Evolutionary conservation across 169 alveolate species (phyloP).

Genomic region (Perkinsus olseni): DNA sequence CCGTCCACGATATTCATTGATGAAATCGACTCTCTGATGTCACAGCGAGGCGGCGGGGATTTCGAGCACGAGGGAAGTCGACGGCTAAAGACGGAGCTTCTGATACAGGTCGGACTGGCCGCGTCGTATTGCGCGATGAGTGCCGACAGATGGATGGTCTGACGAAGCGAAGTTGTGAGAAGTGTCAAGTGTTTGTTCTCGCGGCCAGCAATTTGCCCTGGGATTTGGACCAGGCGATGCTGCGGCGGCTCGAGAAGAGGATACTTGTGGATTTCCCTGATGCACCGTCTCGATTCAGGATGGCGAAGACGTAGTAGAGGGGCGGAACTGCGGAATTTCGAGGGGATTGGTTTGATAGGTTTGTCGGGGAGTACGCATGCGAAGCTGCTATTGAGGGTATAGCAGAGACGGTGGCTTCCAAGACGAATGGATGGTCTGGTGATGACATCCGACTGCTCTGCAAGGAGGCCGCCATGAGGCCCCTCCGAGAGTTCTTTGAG

Average conservation of each 20-base stretch:
- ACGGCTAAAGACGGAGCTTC: slow-evolving; percentile 70
- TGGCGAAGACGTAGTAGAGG: not conserved
- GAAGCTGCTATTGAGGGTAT: not conserved
- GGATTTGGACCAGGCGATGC: slow-evolving; percentile 73
- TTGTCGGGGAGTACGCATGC: not conserved
- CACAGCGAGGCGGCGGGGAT: slow-evolving; percentile 60
- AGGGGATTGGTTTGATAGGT: not conserved
- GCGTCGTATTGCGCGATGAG: not conserved
- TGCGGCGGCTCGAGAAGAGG: slow-evolving; percentile 72
- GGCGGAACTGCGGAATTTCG: not conserved
- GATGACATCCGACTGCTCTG: slow-evolving; percentile 72
- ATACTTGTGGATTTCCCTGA: slow-evolving; percentile 6
- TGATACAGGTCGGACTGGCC: slow-evolving; percentile 28
- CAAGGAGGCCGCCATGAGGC: slow-evolving; percentile 75
- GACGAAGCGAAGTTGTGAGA: slow-evolving; percentile 29
- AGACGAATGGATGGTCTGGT: slow-evolving; percentile 58
- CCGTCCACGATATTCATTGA: slow-evolving; percentile 86
- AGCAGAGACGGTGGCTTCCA: slow-evolving; percentile 38
- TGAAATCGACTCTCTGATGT: slow-evolving; percentile 78
- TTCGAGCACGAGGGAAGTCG: slow-evolving; percentile 67
- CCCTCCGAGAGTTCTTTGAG: slow-evolving; percentile 34
- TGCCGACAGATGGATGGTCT: slow-evolving; percentile 63
- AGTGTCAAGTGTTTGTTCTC: slow-evolving; percentile 62
- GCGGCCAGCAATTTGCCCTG: slow-evolving; percentile 78
- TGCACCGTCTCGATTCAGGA: not conserved